A percentile compares a stretch with the other conserved stretches of the same genome.
Conservation (phyloP, 2,329 filamentous ascomycete genomes). For the Plenodomus biglobosus region DNA sequence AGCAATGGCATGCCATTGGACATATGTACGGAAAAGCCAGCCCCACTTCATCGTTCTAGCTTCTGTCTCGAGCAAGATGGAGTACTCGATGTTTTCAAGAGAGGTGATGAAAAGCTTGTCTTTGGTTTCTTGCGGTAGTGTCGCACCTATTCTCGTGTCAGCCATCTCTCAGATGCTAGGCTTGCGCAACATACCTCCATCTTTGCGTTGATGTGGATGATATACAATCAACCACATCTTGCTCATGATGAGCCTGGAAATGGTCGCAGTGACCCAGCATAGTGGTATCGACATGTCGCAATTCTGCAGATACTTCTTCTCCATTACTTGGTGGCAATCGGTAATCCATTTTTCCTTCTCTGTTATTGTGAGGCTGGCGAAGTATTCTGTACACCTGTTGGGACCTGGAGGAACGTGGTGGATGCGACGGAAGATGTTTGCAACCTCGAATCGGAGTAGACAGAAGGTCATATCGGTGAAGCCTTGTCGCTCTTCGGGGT, state of each 20-base stretch:
- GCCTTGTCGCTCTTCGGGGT: constrained; percentile 52
- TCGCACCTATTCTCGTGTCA: constrained; percentile 39
- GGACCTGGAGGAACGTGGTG: constrained; percentile 50
- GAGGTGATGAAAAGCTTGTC: constrained; percentile 71
- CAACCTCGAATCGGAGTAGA: constrained; percentile 57
- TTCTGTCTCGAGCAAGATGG: constrained; percentile 66
- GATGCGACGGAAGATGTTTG: constrained; percentile 50
- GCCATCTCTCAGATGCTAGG: background rate
- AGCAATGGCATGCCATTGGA: constrained; percentile 66
- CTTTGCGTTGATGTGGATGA: constrained; percentile 67
- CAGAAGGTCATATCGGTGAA: constrained; percentile 63
- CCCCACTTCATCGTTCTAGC: constrained; percentile 63
- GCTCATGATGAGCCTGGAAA: constrained; percentile 70
- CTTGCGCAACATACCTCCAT: constrained; percentile 43
- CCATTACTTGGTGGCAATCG: constrained; percentile 50
- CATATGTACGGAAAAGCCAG: constrained; percentile 66
- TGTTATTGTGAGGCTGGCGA: constrained; percentile 48
- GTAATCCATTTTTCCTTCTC: constrained; percentile 55
- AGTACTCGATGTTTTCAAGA: constrained; percentile 74
- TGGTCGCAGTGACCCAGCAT: constrained; percentile 68
- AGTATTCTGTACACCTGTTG: constrained; percentile 46
- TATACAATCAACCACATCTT: constrained; percentile 79
- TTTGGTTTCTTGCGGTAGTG: constrained; percentile 62
- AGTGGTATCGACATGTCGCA: constrained; percentile 61
- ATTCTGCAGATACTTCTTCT: constrained; percentile 53